phyloP scores from a whole-genome alignment of 2,329 filamentous ascomycete genomes.

The Colletotrichum zoysiae region DNA sequence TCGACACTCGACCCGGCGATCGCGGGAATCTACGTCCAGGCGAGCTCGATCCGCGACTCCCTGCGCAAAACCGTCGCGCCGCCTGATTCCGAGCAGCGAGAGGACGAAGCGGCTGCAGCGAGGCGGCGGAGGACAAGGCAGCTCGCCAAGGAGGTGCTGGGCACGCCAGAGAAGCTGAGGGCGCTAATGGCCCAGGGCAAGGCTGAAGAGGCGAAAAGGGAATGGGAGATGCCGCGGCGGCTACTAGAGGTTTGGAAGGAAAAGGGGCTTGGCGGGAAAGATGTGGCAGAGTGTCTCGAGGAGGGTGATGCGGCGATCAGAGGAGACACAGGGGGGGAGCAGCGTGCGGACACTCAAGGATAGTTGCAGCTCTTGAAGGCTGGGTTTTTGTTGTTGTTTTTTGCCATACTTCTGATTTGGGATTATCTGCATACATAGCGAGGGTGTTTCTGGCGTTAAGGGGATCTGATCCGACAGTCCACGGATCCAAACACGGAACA shows the following conservation, averaged over 20 bases:
- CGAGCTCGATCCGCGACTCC: conserved; percentile 65
- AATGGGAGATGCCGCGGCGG: conserved; percentile 67
- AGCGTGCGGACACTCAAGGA: conserved; percentile 40
- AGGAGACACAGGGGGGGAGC: conserved; percentile 39
- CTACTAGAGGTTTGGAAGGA: conserved; percentile 67
- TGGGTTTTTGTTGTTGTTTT: no score
- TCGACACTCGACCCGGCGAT: conserved; percentile 81
- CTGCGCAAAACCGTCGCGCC: conserved; percentile 62
- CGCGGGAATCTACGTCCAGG: conserved; percentile 77
- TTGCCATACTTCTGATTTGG: neutral
- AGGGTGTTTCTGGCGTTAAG: conserved; percentile 29
- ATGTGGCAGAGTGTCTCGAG: conserved; percentile 65
- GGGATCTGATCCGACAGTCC: neutral
- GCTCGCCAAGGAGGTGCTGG: conserved; percentile 73
- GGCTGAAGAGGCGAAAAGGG: conserved; percentile 68
- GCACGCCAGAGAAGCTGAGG: conserved; percentile 70
- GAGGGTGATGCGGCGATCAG: conserved; percentile 66
- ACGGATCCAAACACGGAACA: neutral
- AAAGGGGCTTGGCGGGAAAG: conserved; percentile 65
- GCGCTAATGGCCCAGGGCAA: conserved; percentile 70
- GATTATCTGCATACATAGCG: conserved; percentile 34
- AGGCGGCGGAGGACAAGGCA: conserved; percentile 60
- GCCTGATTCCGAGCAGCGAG: conserved; percentile 57
- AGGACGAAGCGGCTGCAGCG: conserved; percentile 50
- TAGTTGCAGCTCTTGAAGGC: conserved; percentile 33